These are phyloP conservation scores for Ophiocordyceps camponoti-floridani DNA, from an alignment of 2,329 filamentous ascomycete species.

Conservation along the genomic window DNA sequence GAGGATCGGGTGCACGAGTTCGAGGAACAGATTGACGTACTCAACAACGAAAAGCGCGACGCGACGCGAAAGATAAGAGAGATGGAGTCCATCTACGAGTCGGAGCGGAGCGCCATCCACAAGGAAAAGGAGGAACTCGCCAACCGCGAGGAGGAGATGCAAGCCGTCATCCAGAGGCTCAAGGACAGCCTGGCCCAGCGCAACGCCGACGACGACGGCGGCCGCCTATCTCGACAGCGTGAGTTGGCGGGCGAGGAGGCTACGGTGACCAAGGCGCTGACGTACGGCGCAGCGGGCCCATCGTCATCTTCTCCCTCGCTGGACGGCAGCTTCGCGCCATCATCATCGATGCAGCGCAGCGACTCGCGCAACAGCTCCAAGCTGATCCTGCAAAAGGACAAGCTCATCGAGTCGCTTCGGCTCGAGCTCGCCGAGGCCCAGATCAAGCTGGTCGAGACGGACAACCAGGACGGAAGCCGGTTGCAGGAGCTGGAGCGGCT, in stretches of 20 bases:
- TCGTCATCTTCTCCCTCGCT: slow-evolving; percentile 47
- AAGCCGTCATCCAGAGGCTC: slow-evolving; percentile 72
- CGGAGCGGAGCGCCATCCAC: slow-evolving; percentile 69
- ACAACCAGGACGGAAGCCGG: slow-evolving; percentile 78
- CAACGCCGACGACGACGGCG: slow-evolving; percentile 40
- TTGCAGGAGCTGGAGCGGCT: slow-evolving; percentile 80
- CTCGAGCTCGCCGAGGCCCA: slow-evolving; percentile 88
- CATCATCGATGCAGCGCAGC: slow-evolving; percentile 68
- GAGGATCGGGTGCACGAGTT: slow-evolving; percentile 80
- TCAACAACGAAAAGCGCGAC: slow-evolving; percentile 76
- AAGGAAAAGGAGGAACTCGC: slow-evolving; percentile 84
- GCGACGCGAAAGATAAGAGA: slow-evolving; percentile 70
- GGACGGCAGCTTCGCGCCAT: slow-evolving; percentile 72
- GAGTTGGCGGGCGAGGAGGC: slow-evolving; percentile 9
- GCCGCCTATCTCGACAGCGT: slow-evolving; percentile 40
- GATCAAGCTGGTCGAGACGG: slow-evolving; percentile 85
- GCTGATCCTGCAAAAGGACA: slow-evolving; percentile 85
- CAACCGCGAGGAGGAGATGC: slow-evolving; percentile 77
- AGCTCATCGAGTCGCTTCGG: slow-evolving; percentile 80
- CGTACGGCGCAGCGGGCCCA: slow-evolving; percentile 18
- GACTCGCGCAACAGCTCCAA: slow-evolving; percentile 82
- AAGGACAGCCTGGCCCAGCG: slow-evolving; percentile 78
- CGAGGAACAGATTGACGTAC: slow-evolving; percentile 63
- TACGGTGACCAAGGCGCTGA: slow-evolving; percentile 4
- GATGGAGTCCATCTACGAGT: slow-evolving; percentile 82